Conservation (phyloP, 371 early-diverging fungal species). For the Entomophthora muscae region DNA sequence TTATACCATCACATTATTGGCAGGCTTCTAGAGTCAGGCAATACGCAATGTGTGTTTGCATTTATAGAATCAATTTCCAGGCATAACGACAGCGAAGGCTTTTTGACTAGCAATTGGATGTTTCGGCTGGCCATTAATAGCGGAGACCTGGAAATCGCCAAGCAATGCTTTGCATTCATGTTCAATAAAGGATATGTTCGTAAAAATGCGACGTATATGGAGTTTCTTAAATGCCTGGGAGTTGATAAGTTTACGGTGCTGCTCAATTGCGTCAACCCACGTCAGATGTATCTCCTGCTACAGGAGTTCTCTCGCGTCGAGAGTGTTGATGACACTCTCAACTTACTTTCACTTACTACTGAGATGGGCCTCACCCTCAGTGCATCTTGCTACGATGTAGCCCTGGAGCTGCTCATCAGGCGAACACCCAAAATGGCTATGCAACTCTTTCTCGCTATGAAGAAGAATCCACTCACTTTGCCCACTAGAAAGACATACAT, state of each 20-base stretch:
- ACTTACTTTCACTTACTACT: neutral
- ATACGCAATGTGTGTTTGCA: neutral
- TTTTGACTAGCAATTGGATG: neutral
- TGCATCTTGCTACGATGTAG: neutral
- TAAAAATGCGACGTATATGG: neutral
- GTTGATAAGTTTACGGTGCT: neutral
- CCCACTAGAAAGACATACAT: neutral
- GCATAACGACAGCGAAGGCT: neutral
- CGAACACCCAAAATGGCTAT: neutral
- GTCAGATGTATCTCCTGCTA: neutral
- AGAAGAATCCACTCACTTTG: neutral
- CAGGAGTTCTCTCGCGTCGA: neutral
- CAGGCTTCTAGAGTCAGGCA: neutral
- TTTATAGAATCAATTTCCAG: neutral
- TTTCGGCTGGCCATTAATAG: neutral
- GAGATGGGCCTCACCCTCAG: neutral
- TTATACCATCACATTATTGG: neutral
- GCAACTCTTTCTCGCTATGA: neutral
- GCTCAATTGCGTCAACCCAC: neutral
- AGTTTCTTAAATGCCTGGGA: neutral
- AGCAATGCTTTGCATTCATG: neutral
- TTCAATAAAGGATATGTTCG: neutral
- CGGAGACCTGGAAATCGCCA: neutral
- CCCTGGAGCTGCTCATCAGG: neutral
- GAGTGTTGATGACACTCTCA: neutral